Percentiles rank a stretch among this genome's conserved stretches.
Evolutionary conservation across 2,329 filamentous ascomycete genomes (phyloP).

Genomic region (Nigrospora osmanthi): DNA sequence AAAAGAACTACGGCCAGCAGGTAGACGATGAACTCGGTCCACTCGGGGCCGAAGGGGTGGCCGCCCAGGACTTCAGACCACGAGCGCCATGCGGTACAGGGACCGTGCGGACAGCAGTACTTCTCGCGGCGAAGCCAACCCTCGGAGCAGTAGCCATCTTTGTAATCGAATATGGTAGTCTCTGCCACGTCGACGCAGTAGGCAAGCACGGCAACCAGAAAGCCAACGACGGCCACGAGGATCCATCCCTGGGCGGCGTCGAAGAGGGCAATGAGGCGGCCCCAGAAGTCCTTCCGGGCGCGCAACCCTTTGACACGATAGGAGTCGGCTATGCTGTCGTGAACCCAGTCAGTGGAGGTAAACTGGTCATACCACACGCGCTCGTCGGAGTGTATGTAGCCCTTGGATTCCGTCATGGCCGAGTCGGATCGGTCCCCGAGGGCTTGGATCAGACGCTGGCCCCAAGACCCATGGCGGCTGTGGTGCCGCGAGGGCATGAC

Average conservation of each 20-base stretch:
- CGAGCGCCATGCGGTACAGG: conserved; percentile 47
- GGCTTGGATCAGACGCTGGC: conserved; percentile 53
- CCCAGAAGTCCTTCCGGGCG: conserved; percentile 74
- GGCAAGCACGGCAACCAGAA: conserved; percentile 75
- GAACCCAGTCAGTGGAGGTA: conserved; percentile 95
- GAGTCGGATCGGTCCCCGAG: conserved; percentile 46
- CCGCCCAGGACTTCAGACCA: conserved; percentile 44
- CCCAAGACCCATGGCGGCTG: conserved; percentile 50
- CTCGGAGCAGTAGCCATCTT: conserved; percentile 73
- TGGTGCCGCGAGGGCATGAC: conserved; percentile 35
- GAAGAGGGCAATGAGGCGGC: conserved; percentile 67
- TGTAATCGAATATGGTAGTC: conserved; percentile 78
- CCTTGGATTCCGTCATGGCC: conserved; percentile 55
- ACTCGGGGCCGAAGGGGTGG: conserved; percentile 37
- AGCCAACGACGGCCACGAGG: conserved; percentile 81
- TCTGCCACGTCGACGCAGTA: conserved; percentile 88
- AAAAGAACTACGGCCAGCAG: conserved; percentile 64
- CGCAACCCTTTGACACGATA: conserved; percentile 80
- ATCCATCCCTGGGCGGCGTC: conserved; percentile 94
- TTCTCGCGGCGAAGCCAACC: conserved; percentile 70
- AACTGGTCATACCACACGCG: conserved; percentile 99
- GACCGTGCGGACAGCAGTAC: conserved; percentile 48
- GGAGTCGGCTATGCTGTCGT: conserved; percentile 92
- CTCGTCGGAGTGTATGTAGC: conserved; percentile 66
- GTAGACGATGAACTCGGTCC: conserved; percentile 74